phyloP scores from a whole-genome alignment of 768 basidiomycete species.

The Lactarius trivialis region DNA sequence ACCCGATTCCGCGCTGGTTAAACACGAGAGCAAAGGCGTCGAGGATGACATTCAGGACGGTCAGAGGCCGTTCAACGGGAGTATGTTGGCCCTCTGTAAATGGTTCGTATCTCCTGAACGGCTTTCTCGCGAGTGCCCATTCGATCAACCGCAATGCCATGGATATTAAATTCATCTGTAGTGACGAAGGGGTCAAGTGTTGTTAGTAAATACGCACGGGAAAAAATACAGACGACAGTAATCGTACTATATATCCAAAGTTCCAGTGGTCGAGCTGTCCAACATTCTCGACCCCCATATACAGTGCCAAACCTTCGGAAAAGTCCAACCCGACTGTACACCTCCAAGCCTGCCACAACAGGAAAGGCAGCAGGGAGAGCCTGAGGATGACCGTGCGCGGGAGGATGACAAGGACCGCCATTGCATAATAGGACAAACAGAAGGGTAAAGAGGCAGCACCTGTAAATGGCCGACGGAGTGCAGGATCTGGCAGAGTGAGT shows the following conservation, averaged over 20 bases:
- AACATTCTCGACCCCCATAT: background rate
- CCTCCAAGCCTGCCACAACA: constrained; percentile 4
- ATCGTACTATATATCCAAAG: constrained; percentile 10
- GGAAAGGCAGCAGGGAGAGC: constrained; percentile 7
- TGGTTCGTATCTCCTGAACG: constrained; percentile 5
- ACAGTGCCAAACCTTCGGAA: background rate
- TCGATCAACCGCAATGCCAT: constrained; percentile 4
- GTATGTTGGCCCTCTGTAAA: background rate
- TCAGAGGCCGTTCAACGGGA: constrained; percentile 2
- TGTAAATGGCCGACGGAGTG: constrained; percentile 7
- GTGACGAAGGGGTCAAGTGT: background rate
- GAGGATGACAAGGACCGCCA: constrained; percentile 10
- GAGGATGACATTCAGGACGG: constrained; percentile 1
- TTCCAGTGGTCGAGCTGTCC: constrained; percentile 6
- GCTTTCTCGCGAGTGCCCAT: constrained; percentile 8
- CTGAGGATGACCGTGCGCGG: constrained; percentile 3
- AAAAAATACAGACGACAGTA: background rate
- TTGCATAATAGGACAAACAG: background rate
- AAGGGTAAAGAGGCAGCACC: constrained; percentile 5
- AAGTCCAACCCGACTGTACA: background rate
- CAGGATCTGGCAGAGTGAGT: constrained; percentile 5
- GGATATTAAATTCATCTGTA: background rate
- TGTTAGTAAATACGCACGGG: background rate
- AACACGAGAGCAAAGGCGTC: constrained; percentile 14
- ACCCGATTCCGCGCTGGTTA: constrained; percentile 18